Evolutionary conservation across 805 yeast genomes (phyloP).

Genomic region (Kurtzmaniella cleridarum): DNA sequence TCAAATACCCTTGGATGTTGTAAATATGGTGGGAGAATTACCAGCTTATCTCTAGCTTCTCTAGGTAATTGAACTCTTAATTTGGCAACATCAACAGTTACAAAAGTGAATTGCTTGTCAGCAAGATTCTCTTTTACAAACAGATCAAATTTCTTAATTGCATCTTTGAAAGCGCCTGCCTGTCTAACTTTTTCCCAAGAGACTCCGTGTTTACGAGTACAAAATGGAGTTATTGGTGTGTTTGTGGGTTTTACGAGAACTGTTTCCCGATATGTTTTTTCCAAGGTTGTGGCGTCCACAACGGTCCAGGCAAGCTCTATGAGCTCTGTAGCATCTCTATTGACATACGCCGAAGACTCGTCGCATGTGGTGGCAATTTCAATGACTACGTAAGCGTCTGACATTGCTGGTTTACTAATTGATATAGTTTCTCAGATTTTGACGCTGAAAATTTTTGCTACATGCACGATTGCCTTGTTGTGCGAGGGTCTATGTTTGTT

Average conservation of each 20-base stretch:
- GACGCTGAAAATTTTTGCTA: neutral
- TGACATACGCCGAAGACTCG: conserved; percentile 51
- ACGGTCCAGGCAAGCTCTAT: conserved; percentile 65
- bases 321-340: conserved; percentile 65
- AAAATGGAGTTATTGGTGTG: conserved; percentile 59
- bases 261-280: conserved; percentile 37
- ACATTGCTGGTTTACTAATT: conserved; percentile 21
- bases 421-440: neutral
- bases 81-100: conserved; percentile 64
- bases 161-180: conserved; percentile 59
- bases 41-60: conserved; percentile 73
- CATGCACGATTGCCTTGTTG: neutral
- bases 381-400: conserved; percentile 55
- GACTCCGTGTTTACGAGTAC: conserved; percentile 46
- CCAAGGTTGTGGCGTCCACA: conserved; percentile 49
- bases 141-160: conserved; percentile 49
- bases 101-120: conserved; percentile 50
- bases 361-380: conserved; percentile 65
- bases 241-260: conserved; percentile 54
- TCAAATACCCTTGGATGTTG: conserved; percentile 77
- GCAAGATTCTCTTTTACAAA: conserved; percentile 42
- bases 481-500: no score
- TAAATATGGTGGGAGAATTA: conserved; percentile 66
- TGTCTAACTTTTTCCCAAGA: conserved; percentile 57
- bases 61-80: conserved; percentile 73